These are phyloP conservation scores for Xylaria venustula DNA, from an alignment of 495 filamentous ascomycete genomes.

Conservation along the genomic window DNA sequence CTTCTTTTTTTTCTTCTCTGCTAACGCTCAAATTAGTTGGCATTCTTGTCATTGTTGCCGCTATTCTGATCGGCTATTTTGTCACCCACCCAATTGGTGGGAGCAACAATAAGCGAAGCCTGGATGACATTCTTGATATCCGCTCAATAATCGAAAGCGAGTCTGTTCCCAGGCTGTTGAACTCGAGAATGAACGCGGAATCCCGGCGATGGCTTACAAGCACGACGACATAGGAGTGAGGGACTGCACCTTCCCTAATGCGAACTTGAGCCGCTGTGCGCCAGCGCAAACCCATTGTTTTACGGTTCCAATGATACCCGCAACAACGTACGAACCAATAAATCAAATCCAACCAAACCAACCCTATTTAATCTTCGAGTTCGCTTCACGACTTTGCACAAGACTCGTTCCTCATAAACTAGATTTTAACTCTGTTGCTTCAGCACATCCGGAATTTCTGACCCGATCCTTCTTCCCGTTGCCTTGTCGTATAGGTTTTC, in stretches of 20 bases:
- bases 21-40: constrained; percentile 37
- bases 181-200: constrained; percentile 21
- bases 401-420: not conserved
- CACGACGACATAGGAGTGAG: constrained; percentile 3
- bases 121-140: constrained; percentile 23
- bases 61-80: constrained; percentile 49
- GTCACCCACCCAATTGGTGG: constrained; percentile 20
- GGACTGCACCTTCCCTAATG: not conserved
- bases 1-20: not conserved
- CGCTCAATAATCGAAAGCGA: constrained; percentile 15
- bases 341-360: not conserved
- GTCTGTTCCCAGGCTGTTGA: constrained; percentile 17
- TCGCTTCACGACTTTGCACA: not conserved
- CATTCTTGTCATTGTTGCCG: constrained; percentile 51
- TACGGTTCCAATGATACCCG: constrained; percentile 6
- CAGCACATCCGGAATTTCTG: not conserved
- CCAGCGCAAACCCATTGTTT: not conserved
- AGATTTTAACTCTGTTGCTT: not conserved
- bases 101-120: constrained; percentile 27
- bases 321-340: no score
- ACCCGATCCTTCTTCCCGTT: not conserved
- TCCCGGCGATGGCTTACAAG: constrained; percentile 16
- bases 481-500: not conserved
- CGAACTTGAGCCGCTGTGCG: not conserved
- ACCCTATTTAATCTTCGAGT: not conserved